phyloP scores from a whole-genome alignment of 2,329 filamentous ascomycete genomes.

The Sporothrix variecibatus region DNA sequence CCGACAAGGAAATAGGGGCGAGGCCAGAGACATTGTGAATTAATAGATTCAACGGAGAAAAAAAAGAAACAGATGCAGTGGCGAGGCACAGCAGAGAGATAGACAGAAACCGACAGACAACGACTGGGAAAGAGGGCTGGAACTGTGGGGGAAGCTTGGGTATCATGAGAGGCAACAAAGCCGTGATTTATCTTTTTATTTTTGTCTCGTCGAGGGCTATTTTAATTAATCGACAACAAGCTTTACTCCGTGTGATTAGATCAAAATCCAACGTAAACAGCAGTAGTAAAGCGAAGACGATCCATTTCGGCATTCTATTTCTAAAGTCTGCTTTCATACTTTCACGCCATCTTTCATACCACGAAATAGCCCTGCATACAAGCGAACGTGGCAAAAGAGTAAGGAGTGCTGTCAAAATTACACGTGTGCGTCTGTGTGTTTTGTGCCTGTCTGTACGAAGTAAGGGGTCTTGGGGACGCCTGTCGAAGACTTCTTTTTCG shows the following conservation, averaged over 20 bases:
- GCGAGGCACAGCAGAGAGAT: not conserved
- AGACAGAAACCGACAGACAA: not conserved
- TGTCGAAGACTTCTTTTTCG: not conserved
- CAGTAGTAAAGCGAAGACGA: no score
- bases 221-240: not conserved
- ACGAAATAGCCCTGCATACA: not conserved
- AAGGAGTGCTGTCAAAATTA: not conserved
- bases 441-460: not conserved
- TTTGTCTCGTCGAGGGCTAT: not conserved
- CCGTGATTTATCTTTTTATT: not conserved
- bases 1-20: not conserved
- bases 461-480: not conserved
- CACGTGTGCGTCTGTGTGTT: slow-evolving; percentile 1
- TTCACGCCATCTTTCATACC: not conserved
- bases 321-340: not conserved
- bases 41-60: not conserved
- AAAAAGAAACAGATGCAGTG: not conserved
- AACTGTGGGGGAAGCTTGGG: not conserved
- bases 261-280: no score
- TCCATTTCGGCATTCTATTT: not conserved
- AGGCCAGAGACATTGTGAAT: not conserved
- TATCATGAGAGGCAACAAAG: not conserved
- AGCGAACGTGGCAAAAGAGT: not conserved
- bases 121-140: not conserved
- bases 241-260: no score